Conservation (phyloP, 805 yeast genomes). For the Sugiyamaella floridensis region DNA sequence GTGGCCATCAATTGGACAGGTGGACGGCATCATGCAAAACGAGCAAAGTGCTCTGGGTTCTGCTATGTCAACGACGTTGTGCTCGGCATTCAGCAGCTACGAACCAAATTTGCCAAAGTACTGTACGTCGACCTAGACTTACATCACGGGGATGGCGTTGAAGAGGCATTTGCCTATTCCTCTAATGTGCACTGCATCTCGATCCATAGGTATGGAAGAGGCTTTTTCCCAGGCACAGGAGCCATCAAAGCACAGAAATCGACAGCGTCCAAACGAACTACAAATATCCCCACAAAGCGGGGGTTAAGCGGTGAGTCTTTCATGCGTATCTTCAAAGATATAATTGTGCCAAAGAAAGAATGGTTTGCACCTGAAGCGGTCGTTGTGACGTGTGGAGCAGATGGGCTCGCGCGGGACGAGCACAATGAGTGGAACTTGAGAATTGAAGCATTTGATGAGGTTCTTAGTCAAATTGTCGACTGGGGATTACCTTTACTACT, state of each 20-base stretch:
- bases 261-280: slow-evolving; percentile 36
- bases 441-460: slow-evolving; percentile 40
- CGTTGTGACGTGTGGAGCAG: slow-evolving; percentile 67
- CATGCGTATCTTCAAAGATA: slow-evolving; percentile 31
- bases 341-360: slow-evolving; percentile 39
- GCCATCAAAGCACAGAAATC: slow-evolving; percentile 19
- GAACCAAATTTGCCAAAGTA: slow-evolving; percentile 41
- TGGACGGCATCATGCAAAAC: slow-evolving; percentile 65
- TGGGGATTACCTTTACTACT: slow-evolving; percentile 37
- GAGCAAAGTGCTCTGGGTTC: slow-evolving; percentile 55
- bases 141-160: slow-evolving; percentile 81
- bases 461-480: slow-evolving; percentile 29
- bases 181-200: slow-evolving; percentile 55
- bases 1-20: slow-evolving; percentile 70
- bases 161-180: slow-evolving; percentile 52
- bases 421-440: slow-evolving; percentile 65
- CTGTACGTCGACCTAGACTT: slow-evolving; percentile 65
- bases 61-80: slow-evolving; percentile 70
- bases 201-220: slow-evolving; percentile 55
- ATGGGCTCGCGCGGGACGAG: slow-evolving; percentile 62
- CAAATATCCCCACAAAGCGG: slow-evolving; percentile 50
- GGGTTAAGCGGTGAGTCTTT: slow-evolving; percentile 49
- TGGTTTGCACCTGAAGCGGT: slow-evolving; percentile 44
- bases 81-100: slow-evolving; percentile 42
- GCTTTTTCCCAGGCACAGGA: slow-evolving; percentile 74